Conservation (phyloP, 2,329 filamentous ascomycete genomes). For the Colletotrichum gigasporum region DNA sequence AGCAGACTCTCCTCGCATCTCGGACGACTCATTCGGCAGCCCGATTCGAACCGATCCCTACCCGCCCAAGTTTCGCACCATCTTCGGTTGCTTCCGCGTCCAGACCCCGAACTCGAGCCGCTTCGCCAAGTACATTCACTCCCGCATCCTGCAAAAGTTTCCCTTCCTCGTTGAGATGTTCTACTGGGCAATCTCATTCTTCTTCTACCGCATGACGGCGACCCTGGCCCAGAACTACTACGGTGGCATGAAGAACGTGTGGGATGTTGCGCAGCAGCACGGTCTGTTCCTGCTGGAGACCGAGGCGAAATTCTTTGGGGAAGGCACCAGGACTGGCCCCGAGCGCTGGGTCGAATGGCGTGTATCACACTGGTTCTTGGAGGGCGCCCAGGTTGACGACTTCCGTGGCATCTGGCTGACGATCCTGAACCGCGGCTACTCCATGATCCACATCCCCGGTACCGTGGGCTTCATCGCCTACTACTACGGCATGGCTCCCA, state of each 20-base stretch:
- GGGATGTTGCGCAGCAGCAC: slow-evolving; percentile 64
- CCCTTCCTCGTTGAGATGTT: slow-evolving; percentile 79
- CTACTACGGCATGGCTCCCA: slow-evolving; percentile 67
- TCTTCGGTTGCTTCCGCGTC: slow-evolving; percentile 55
- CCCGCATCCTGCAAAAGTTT: slow-evolving; percentile 70
- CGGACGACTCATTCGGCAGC: slow-evolving; percentile 32
- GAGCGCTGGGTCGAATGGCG: slow-evolving; percentile 54
- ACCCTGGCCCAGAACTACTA: slow-evolving; percentile 60
- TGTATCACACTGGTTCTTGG: slow-evolving; percentile 66
- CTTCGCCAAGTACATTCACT: slow-evolving; percentile 69
- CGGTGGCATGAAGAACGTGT: slow-evolving; percentile 46
- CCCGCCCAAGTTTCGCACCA: slow-evolving; percentile 58
- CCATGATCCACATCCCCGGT: slow-evolving; percentile 68
- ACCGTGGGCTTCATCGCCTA: slow-evolving; percentile 71
- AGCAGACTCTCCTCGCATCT: slow-evolving; percentile 35
- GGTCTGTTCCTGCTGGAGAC: slow-evolving; percentile 63
- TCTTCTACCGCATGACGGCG: slow-evolving; percentile 70
- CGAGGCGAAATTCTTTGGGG: slow-evolving; percentile 59
- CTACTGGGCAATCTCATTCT: slow-evolving; percentile 75
- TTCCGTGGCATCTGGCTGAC: slow-evolving; percentile 49
- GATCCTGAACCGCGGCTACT: slow-evolving; percentile 66
- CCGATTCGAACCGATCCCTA: slow-evolving; percentile 37
- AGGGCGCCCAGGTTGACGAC: slow-evolving; percentile 26
- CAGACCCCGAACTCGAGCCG: slow-evolving; percentile 68
- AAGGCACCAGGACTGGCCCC: slow-evolving; percentile 39